phyloP scores from a whole-genome alignment of 495 filamentous ascomycete species.

The Xylaria intraflava region DNA sequence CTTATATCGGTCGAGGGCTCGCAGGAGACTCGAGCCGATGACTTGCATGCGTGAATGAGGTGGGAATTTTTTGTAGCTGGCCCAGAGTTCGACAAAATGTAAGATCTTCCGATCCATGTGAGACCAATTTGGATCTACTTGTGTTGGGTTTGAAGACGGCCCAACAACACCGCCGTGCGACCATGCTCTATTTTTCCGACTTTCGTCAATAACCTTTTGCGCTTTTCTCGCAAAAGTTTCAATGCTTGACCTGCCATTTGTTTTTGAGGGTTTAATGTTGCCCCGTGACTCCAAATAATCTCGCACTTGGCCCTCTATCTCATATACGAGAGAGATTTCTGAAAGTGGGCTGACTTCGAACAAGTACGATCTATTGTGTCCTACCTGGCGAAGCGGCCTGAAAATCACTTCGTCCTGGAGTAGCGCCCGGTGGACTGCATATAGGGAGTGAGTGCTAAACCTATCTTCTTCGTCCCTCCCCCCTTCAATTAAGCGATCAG shows the following conservation, averaged over 20 bases:
- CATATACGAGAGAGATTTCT: slow-evolving; percentile 21
- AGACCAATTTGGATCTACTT: slow-evolving; percentile 29
- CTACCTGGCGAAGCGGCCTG: slow-evolving; percentile 27
- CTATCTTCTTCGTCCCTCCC: slow-evolving; percentile 36
- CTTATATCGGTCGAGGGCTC: slow-evolving; percentile 62
- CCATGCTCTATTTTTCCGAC: slow-evolving; percentile 55
- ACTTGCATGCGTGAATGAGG: slow-evolving; percentile 45
- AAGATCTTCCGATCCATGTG: slow-evolving; percentile 53
- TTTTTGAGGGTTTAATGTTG: background rate
- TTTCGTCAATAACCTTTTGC: slow-evolving; percentile 56
- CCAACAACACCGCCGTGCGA: slow-evolving; percentile 49
- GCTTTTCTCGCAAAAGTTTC: slow-evolving; percentile 58
- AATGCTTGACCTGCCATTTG: slow-evolving; percentile 7
- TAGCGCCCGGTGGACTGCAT: slow-evolving; percentile 61
- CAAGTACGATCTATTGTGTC: slow-evolving; percentile 31
- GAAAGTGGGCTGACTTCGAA: slow-evolving; percentile 31
- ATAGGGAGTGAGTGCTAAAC: slow-evolving; percentile 49
- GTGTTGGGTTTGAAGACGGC: slow-evolving; percentile 30
- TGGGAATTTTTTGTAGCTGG: slow-evolving; percentile 47
- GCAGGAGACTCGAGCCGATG: slow-evolving; percentile 64
- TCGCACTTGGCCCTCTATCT: slow-evolving; percentile 28
- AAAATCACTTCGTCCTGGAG: slow-evolving; percentile 50
- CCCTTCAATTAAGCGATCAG: slow-evolving; percentile 44
- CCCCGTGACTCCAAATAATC: slow-evolving; percentile 22
- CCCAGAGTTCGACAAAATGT: slow-evolving; percentile 64